These are phyloP conservation scores for Ammopiptanthus mongolicus DNA, from an alignment of 306 rosid species.

Conservation along the genomic window DNA sequence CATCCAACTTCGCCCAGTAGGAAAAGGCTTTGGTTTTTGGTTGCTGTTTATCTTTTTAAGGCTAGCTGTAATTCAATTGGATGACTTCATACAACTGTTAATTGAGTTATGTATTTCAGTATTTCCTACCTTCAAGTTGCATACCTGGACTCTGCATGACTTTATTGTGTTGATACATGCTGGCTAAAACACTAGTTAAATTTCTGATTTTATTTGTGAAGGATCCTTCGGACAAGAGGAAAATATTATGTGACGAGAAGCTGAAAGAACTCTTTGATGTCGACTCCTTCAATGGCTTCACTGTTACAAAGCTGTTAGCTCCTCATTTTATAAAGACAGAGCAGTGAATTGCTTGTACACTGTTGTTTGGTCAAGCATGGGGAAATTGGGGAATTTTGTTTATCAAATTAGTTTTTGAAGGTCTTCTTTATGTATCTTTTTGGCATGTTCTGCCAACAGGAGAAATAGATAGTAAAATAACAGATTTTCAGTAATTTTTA, in stretches of 20 bases:
- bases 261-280: conserved; percentile 69
- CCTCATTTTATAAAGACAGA: conserved; percentile 59
- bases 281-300: conserved; percentile 60
- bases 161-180: background rate
- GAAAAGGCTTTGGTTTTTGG: no score
- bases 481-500: conserved; percentile 9
- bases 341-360: conserved; percentile 36
- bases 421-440: conserved; percentile 23
- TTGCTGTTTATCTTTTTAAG: background rate
- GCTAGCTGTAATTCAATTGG: background rate
- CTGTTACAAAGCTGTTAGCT: conserved; percentile 62
- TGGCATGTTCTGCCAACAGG: conserved; percentile 18
- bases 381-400: conserved; percentile 33
- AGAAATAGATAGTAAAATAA: conserved; percentile 26
- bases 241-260: conserved; percentile 63
- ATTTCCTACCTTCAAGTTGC: background rate
- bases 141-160: background rate
- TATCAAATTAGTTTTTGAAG: conserved; percentile 16
- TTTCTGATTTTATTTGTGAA: conserved; percentile 35
- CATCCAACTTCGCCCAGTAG: no score
- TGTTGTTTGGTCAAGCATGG: conserved; percentile 14
- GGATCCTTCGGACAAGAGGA: conserved; percentile 81
- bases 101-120: background rate
- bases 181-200: conserved; percentile 8
- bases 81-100: background rate